A percentile compares a stretch with the other conserved stretches of the same genome.
These are phyloP conservation scores for Penicillium herquei DNA, from an alignment of 495 filamentous ascomycete genomes.

Conservation along the genomic window DNA sequence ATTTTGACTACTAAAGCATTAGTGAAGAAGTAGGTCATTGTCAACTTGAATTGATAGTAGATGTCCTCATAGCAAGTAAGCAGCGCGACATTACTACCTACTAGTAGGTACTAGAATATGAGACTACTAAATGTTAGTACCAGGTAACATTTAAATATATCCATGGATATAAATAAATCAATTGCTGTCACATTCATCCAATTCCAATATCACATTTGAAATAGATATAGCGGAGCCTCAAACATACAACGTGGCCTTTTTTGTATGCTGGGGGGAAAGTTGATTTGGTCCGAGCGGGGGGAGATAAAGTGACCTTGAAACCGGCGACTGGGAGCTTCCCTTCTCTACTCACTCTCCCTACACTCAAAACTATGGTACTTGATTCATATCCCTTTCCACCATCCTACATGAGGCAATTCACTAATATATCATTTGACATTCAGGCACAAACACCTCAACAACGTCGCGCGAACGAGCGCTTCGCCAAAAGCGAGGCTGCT, in stretches of 20 bases:
- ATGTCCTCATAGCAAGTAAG: too few relatives aligned
- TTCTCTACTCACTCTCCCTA: neutral
- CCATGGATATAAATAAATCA: too few relatives aligned
- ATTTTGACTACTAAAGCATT: too few relatives aligned
- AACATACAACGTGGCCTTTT: conserved; percentile 6
- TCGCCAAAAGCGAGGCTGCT: conserved; percentile 71
- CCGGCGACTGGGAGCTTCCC: neutral
- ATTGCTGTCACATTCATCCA: too few relatives aligned
- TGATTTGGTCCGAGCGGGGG: neutral
- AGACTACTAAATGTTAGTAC: too few relatives aligned
- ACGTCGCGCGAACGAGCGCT: conserved; percentile 82
- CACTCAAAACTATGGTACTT: neutral
- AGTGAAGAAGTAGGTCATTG: too few relatives aligned
- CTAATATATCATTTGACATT: neutral
- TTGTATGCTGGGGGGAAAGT: neutral
- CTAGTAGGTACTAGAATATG: too few relatives aligned
- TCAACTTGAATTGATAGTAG: too few relatives aligned
- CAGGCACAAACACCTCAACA: conserved; percentile 95
- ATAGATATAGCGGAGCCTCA: neutral
- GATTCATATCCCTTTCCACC: too few relatives aligned
- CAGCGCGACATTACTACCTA: too few relatives aligned
- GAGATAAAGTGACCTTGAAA: neutral
- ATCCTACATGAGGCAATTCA: neutral
- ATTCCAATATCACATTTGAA: neutral
- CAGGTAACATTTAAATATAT: too few relatives aligned